Conservation (phyloP, 2,329 filamentous ascomycete species). For the Fusarium mexicanum region DNA sequence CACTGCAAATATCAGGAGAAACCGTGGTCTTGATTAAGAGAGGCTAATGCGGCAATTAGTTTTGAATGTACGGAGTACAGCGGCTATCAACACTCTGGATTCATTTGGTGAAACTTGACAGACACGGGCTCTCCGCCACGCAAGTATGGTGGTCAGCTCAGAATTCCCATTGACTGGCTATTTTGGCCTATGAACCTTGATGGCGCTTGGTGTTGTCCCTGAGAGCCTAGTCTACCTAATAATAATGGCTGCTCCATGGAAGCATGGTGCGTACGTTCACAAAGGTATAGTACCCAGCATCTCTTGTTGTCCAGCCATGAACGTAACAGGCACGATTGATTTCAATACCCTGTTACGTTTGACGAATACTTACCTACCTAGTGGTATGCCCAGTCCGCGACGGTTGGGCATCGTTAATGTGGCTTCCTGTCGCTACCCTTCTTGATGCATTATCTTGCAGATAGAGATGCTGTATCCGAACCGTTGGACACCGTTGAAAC, state of each 20-base stretch:
- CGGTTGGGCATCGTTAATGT: neutral
- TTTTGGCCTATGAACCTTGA: neutral
- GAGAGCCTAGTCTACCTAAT: neutral
- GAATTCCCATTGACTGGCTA: neutral
- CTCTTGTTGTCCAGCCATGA: slow-evolving; percentile 4
- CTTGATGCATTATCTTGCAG: slow-evolving; percentile 18
- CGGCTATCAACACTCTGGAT: neutral
- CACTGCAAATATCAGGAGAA: slow-evolving; percentile 23
- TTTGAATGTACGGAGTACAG: neutral
- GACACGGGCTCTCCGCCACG: slow-evolving; percentile 1
- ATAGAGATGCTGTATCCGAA: slow-evolving; percentile 2
- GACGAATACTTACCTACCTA: neutral
- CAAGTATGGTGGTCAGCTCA: slow-evolving; percentile 12
- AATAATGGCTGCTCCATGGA: slow-evolving; percentile 8
- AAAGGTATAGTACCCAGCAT: neutral
- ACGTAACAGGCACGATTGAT: neutral
- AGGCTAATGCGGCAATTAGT: slow-evolving; percentile 8
- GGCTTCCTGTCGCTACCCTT: slow-evolving; percentile 30
- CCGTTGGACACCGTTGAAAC: slow-evolving; percentile 19
- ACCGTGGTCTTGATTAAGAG: neutral
- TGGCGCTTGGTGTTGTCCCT: neutral
- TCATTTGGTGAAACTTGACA: neutral
- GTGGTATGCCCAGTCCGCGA: neutral
- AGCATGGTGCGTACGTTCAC: neutral
- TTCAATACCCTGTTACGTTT: slow-evolving; percentile 3